Base-by-base conservation (phyloP, 2,329 filamentous ascomycete genomes). In the Pseudocercospora macadamiae region DNA sequence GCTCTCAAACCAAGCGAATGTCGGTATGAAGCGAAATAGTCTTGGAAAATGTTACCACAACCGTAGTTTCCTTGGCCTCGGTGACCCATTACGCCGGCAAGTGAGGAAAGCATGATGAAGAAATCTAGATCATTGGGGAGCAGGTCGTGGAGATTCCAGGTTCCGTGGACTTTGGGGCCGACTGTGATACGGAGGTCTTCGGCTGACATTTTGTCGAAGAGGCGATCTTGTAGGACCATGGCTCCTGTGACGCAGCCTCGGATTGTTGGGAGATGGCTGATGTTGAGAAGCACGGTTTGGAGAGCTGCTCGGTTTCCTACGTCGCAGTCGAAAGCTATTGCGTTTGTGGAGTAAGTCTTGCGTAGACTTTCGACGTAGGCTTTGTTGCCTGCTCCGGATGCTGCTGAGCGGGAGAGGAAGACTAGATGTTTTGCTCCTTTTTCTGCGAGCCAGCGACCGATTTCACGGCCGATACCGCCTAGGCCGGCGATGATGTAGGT, bases 231-330 rank as follows among this genome's bases (percentile, higher is more conserved):
- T 5, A 75, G 61, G 2, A 71, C 66, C 71, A 75, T 75, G 10
- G 74, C 70, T 2, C 64, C 72, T 49, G 81, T 72, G 1, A 70
- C 71, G 0, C 81, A 75, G 14, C 80, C 80, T 0, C 63, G 72
- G 25, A 82, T 73, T 0, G 73, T 69, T 55, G 25, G 63, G 52
- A 71, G 58, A 66, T 57, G 8, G 32, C 51, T 32, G 26, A 61
- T 60, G 54, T 55, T 48, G 21, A 58, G 18, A 18, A 68, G 64
- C 3, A 66, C 66, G 0, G 65, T 36, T 3, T 68, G 30, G 2
- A 72, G 47, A 6, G 44, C 45, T 21, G 44, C 47, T 4, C 54
- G 36, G 8, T 55, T 45, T 8, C 51, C 51, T n/a, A 60, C 57
- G 19, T 60, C 54, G 37, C 59, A 59, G 34, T 53, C 39, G 51